phyloP scores from a whole-genome alignment of 164 flowering plant species.

The Tetracentron sinense region DNA sequence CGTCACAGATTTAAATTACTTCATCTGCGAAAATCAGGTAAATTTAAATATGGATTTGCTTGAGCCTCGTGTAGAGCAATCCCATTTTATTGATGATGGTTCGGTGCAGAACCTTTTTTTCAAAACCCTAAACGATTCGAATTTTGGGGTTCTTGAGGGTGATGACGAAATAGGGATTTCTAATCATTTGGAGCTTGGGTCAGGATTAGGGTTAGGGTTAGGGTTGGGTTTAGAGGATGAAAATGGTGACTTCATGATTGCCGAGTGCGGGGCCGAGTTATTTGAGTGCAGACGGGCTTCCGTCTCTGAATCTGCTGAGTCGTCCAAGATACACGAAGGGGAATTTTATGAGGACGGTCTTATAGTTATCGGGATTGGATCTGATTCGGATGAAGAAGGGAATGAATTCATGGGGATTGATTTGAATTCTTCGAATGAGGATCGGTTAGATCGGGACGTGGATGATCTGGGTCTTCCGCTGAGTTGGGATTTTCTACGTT shows the following conservation, averaged over 20 bases:
- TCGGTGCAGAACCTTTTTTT: constrained; percentile 8
- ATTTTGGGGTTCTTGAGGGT: constrained; percentile 39
- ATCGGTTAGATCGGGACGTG: constrained; percentile 42
- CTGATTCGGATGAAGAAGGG: constrained; percentile 42
- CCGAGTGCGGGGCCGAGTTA: constrained; percentile 37
- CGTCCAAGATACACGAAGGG: constrained; percentile 6
- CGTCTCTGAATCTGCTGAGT: constrained; percentile 20
- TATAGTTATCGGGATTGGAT: constrained; percentile 32
- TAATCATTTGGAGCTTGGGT: constrained; percentile 29
- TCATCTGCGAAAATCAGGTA: constrained; percentile 50
- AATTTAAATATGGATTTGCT: constrained; percentile 56
- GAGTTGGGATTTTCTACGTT: constrained; percentile 67
- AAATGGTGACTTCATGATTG: constrained; percentile 32
- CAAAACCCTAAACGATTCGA: constrained; percentile 20
- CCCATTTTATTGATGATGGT: constrained; percentile 16
- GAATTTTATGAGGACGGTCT: constrained; percentile 14
- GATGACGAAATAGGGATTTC: constrained; percentile 26
- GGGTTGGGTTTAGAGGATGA: constrained; percentile 16
- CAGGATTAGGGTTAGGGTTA: constrained; percentile 35
- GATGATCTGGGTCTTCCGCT: too few relatives aligned
- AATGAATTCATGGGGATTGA: constrained; percentile 21
- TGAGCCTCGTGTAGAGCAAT: constrained; percentile 45
- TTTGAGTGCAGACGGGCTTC: constrained; percentile 18
- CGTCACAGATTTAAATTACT: constrained; percentile 22
- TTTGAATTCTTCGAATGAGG: constrained; percentile 31